Conservation (phyloP, 257 asterid genomes). For the Solanum bukasovii region DNA sequence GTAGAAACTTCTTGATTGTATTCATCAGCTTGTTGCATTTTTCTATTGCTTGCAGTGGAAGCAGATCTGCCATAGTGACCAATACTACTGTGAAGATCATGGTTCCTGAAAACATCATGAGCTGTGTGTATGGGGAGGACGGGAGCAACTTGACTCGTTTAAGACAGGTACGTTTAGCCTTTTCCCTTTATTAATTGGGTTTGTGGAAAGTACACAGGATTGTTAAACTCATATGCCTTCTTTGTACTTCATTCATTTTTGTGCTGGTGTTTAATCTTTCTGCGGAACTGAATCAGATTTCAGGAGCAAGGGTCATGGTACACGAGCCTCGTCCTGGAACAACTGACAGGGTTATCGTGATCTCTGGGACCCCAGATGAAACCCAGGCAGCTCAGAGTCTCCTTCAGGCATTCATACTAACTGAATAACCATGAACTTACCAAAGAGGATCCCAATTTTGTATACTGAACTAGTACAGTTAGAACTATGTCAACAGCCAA, state of each 20-base stretch:
- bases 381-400: slow-evolving; percentile 80
- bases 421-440: slow-evolving; percentile 18
- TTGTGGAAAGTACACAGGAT: not conserved
- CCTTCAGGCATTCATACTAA: slow-evolving; percentile 58
- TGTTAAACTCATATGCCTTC: not conserved
- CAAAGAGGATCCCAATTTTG: not conserved
- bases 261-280: not conserved
- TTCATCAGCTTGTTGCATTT: not conserved
- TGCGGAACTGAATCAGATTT: slow-evolving; percentile 31
- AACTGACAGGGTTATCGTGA: slow-evolving; percentile 31
- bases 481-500: not conserved
- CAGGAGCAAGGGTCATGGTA: slow-evolving; percentile 60
- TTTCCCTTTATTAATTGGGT: not conserved
- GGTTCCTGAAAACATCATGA: slow-evolving; percentile 39
- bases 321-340: slow-evolving; percentile 47
- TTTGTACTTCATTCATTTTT: not conserved
- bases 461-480: not conserved
- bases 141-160: slow-evolving; percentile 53
- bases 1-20: not conserved
- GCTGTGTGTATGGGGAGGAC: slow-evolving; percentile 50
- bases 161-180: slow-evolving; percentile 38
- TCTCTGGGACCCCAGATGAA: slow-evolving; percentile 68
- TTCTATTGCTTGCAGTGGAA: slow-evolving; percentile 25
- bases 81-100: slow-evolving; percentile 55
- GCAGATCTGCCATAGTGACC: slow-evolving; percentile 36